Evolutionary conservation across 805 yeast genomes (phyloP), one percentile per base, ranked within the genome.

Genomic region (Lipomyces orientalis): DNA sequence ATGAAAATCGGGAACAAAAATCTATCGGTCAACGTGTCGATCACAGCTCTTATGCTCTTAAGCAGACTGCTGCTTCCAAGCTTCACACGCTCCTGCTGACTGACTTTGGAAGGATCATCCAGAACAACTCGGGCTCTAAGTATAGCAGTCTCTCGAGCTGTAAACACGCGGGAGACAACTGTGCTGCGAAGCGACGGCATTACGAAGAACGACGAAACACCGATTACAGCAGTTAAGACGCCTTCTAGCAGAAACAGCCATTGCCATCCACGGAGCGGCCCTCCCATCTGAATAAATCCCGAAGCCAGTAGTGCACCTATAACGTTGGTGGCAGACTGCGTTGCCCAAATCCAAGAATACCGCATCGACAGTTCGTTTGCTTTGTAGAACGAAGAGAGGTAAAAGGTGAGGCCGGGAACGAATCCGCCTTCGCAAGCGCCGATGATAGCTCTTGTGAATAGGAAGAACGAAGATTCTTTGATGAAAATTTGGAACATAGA

Each of bases 391-490:
- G 88, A 89, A 1, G 89, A 84, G 76, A 89, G 78, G 87, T 89
- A 89, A 59, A 88, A 77, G 64, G 85, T 82, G 43, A 85, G 78
- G 72, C 88, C 91, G 43, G 90, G 88, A 63, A 89, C 88, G 67
- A 88, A 88, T 0, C 92, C 91, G 65, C 91, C 91, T 75, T 88
- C 88, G n/a, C 85, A 77, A 7, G 83, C 73, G 1, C 89, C 91
- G 55, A 87, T 73, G 4, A 86, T 78, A 0, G 83, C 84, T 66
- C 90, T 79, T 6, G 86, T 80, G 8, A 79, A 80, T 58, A 78
- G 79, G 68, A 85, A 87, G 0, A 61, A 25, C 14, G 59, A 4
- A 12, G 64, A 60, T 1, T 84, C 82, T 2, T 69, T 76, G 67
- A 87, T 75, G 29, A 79, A 79, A 58, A 81, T 80, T 73, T 87